Conservation (phyloP, 148 eudicot species). For the Fallopia convolvulus region DNA sequence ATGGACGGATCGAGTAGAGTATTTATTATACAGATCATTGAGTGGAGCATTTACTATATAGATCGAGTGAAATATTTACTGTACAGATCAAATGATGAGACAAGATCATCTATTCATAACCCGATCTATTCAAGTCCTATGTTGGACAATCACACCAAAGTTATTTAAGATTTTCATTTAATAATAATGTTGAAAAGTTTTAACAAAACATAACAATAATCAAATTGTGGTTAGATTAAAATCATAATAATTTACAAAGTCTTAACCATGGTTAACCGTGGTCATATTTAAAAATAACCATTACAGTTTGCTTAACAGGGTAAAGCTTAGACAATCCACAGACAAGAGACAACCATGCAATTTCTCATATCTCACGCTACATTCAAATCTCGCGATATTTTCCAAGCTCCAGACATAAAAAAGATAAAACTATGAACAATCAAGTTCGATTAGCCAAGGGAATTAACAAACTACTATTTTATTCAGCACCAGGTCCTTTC, state of each 20-base stretch:
- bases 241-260: background rate
- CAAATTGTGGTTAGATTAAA: conserved; percentile 1
- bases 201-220: background rate
- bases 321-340: background rate
- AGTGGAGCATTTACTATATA: too few relatives aligned
- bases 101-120: too few relatives aligned
- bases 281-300: background rate
- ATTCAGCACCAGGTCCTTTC: conserved; percentile 15
- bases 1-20: too few relatives aligned
- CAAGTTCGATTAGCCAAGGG: conserved; percentile 14
- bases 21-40: too few relatives aligned
- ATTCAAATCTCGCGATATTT: background rate
- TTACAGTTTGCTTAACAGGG: conserved; percentile 1
- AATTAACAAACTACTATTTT: conserved; percentile 18
- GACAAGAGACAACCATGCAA: background rate
- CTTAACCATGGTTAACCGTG: background rate
- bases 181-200: background rate
- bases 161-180: background rate
- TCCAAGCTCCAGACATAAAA: conserved; percentile 6
- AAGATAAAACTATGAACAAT: conserved; percentile 9
- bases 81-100: too few relatives aligned
- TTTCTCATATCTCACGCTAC: background rate
- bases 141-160: too few relatives aligned
- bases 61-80: too few relatives aligned
- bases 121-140: too few relatives aligned